Evolutionary conservation across 768 basidiomycete species (phyloP), one percentile per base, ranked within the genome.

Genomic region (Tylopilus subfusipes): DNA sequence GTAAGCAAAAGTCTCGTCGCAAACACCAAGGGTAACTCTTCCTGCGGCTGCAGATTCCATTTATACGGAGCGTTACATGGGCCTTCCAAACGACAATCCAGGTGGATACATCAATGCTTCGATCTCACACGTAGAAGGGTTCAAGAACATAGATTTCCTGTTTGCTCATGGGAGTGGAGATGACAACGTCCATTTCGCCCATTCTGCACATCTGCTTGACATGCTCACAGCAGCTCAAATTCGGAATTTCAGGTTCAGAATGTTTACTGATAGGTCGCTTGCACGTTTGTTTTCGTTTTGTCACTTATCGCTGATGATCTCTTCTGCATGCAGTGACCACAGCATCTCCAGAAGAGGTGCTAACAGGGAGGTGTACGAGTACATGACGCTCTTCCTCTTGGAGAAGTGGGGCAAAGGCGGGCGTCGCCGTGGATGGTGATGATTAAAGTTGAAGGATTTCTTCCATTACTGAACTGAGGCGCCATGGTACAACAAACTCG

Each of bases 11-110:
- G 11, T 5, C 31, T 27, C 50, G 30, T 38, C 53, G 45, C 12
- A 16, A 30, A 38, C 18, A 10, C 5, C 27, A 30, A 46, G 18
- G n/a, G 34, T 48, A 8, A 21, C 49, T 57, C 25, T 60, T 34
- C 19, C 29, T n/a, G 19, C 30, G 52, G 18, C 43, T 36, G 14
- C 61, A 90, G 94, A 98, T 73, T 88, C 93, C 0, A 88, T 98
- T 59, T 98, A 98, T 70, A 99, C 97, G 2, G 97, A 99, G 63
- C 85, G 97, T 18, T 98, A 98, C 77, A 94, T 98, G 94, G 83
- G 85, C 60, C 78, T 90, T 24, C 94, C 94, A 0, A 68, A 76
- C 16, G 72, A 81, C 11, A 98, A 98, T 68, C 81, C 81, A 0
- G 83, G 75, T 1, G 97, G 97, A n/a, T 99, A 99, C 75, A 72